Percentiles rank a stretch among this genome's conserved stretches.
Conservation (phyloP, 2,329 filamentous ascomycete genomes). For the Lasiodiplodia theobromae region DNA sequence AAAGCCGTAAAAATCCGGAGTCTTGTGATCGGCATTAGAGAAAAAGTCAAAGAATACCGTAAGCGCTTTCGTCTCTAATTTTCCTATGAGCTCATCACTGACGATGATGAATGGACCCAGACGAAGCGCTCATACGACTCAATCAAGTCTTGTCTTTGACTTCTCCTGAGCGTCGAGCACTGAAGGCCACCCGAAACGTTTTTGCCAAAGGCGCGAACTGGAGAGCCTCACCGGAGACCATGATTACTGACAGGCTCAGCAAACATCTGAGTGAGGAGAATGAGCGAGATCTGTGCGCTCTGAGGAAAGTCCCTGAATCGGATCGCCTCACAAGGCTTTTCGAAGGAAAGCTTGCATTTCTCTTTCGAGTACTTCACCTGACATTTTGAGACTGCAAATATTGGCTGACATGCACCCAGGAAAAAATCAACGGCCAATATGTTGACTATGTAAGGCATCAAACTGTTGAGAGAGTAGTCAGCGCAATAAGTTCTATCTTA, state of each 20-base stretch:
- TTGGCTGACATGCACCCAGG: not conserved
- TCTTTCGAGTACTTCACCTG: not conserved
- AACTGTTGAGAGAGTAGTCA: not conserved
- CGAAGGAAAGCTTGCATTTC: constrained; percentile 8
- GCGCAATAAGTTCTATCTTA: constrained; percentile 26
- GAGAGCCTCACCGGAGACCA: not conserved
- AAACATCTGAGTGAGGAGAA: not conserved
- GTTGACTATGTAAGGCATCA: not conserved
- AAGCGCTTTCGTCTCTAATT: not conserved
- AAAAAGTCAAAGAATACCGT: not conserved
- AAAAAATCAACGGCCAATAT: not conserved
- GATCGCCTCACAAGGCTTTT: constrained; percentile 23
- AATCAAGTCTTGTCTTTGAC: constrained; percentile 14
- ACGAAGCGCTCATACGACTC: constrained; percentile 7
- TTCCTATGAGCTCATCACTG: too few relatives aligned
- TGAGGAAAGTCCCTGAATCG: not conserved
- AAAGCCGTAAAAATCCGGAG: not conserved
- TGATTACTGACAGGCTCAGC: not conserved
- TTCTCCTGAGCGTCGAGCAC: not conserved
- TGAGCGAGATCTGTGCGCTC: constrained; percentile 17
- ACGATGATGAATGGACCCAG: not conserved
- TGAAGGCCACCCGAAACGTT: not conserved
- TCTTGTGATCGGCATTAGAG: not conserved
- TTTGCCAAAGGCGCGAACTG: not conserved
- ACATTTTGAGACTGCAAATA: not conserved